Percentiles rank a stretch among this genome's conserved stretches.
These are phyloP conservation scores for Penicillium sclerotiorum DNA, from an alignment of 2,329 filamentous ascomycete species.

Conservation along the genomic window DNA sequence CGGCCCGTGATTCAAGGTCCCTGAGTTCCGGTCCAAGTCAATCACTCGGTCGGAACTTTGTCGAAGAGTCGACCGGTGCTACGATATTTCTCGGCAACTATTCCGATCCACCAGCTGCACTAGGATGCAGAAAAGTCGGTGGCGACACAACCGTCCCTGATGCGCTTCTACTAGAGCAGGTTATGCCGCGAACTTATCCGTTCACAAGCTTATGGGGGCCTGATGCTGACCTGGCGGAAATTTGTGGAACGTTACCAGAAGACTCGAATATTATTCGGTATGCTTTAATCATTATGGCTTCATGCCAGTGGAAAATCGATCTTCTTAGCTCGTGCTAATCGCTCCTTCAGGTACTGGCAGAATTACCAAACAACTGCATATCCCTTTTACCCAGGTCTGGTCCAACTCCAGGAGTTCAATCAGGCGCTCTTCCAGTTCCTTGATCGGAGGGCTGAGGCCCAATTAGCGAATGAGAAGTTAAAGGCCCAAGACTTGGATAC, in stretches of 20 bases:
- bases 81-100: conserved; percentile 26
- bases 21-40: no score
- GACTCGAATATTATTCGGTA: conserved; percentile 28
- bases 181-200: conserved; percentile 24
- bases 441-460: not conserved
- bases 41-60: conserved; percentile 19
- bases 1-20: no score
- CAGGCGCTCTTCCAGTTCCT: not conserved
- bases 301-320: no score
- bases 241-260: conserved; percentile 27
- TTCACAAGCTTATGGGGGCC: conserved; percentile 29
- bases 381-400: conserved; percentile 24
- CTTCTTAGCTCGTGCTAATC: no score
- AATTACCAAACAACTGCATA: conserved; percentile 20
- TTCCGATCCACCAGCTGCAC: conserved; percentile 22
- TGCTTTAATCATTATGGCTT: not conserved
- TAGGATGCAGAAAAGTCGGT: conserved; percentile 10
- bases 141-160: not conserved
- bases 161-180: conserved; percentile 17
- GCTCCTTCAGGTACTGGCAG: conserved; percentile 27
- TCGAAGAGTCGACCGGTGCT: conserved; percentile 27
- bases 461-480: not conserved
- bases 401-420: conserved; percentile 17
- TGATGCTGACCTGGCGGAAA: conserved; percentile 14
- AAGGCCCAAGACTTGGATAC: conserved; percentile 6